Conservation (phyloP, 2,329 filamentous ascomycete genomes). For the Colletotrichum phormii region DNA sequence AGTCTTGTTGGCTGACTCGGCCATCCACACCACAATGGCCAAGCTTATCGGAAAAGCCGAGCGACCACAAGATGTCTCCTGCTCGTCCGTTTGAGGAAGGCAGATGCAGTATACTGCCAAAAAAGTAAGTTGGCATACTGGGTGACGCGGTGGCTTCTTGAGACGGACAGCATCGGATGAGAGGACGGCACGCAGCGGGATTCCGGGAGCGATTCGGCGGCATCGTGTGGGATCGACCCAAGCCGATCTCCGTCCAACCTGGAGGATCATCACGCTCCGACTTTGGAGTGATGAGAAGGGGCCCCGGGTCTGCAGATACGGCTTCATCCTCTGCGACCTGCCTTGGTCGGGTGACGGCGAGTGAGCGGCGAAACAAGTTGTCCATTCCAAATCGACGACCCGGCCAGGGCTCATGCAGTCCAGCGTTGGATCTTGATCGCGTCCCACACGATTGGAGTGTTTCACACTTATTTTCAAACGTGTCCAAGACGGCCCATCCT, state of each 20-base stretch:
- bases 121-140: no score
- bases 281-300: neutral
- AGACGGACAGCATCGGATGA: neutral
- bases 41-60: constrained; percentile 18
- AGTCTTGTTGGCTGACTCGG: constrained; percentile 12
- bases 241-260: neutral
- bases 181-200: neutral
- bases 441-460: constrained; percentile 29
- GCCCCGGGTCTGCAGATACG: neutral
- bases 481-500: constrained; percentile 26
- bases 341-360: neutral
- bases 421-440: constrained; percentile 32
- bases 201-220: neutral
- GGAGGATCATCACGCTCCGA: neutral
- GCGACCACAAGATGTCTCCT: neutral
- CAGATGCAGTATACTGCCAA: neutral
- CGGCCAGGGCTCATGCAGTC: constrained; percentile 14
- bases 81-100: neutral
- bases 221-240: neutral
- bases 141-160: no score
- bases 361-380: constrained; percentile 11
- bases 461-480: constrained; percentile 33
- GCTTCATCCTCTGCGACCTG: neutral
- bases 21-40: neutral
- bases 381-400: constrained; percentile 29